These are phyloP conservation scores for Gloeopeniophorella convolvens DNA, from an alignment of 768 basidiomycete species.

Conservation along the genomic window DNA sequence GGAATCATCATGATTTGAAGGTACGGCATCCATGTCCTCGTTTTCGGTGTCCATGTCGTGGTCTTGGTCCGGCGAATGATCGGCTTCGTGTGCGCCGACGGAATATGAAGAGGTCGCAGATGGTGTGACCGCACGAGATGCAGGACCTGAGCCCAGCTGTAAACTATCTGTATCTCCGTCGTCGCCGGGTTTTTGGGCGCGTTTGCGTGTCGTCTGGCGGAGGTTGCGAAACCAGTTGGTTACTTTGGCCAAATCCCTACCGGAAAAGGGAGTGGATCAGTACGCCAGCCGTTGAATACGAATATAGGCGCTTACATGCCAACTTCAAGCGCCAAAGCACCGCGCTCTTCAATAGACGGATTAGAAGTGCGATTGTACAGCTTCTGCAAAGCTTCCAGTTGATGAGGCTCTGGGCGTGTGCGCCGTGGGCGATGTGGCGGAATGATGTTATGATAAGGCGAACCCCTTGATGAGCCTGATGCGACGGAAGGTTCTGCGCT, in stretches of 20 bases:
- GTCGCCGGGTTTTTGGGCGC: constrained; percentile 48
- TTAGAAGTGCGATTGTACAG: constrained; percentile 61
- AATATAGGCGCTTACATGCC: constrained; percentile 44
- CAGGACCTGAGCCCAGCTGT: constrained; percentile 34
- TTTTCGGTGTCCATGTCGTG: constrained; percentile 46
- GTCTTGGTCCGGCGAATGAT: constrained; percentile 25
- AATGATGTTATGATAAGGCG: constrained; percentile 38
- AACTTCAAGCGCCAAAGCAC: constrained; percentile 63
- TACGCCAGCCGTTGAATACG: constrained; percentile 2
- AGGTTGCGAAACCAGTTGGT: constrained; percentile 88
- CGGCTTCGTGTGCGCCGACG: constrained; percentile 36
- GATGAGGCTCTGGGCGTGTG: constrained; percentile 72
- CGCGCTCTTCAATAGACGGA: constrained; percentile 76
- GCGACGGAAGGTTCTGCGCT: constrained; percentile 26
- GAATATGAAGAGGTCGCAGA: constrained; percentile 45
- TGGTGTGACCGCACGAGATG: constrained; percentile 50
- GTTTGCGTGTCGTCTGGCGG: constrained; percentile 72
- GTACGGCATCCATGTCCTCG: constrained; percentile 5
- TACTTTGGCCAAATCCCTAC: constrained; percentile 69
- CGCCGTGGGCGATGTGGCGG: constrained; percentile 52
- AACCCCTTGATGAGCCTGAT: constrained; percentile 34
- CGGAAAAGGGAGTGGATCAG: constrained; percentile 22
- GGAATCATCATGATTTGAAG: not conserved
- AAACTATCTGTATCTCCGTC: constrained; percentile 30
- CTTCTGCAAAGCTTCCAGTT: constrained; percentile 68